Conservation (phyloP, 2,329 filamentous ascomycete genomes). For the Hymenoscyphus fructigenus region DNA sequence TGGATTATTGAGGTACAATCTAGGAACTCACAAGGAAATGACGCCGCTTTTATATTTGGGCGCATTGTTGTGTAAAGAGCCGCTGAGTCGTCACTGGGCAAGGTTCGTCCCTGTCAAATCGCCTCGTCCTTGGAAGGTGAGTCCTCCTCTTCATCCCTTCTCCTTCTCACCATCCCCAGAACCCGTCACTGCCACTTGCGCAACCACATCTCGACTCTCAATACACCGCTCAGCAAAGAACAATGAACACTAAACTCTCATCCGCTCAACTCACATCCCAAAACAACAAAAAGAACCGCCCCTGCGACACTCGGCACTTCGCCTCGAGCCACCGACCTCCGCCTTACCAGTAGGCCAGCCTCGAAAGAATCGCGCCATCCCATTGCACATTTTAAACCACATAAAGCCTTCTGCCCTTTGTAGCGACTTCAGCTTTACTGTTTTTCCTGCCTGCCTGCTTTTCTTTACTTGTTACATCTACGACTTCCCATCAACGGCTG, state of each 20-base stretch:
- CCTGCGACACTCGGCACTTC: constrained; percentile 20
- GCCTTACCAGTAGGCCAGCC: constrained; percentile 19
- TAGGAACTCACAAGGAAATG: no score
- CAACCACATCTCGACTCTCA: constrained; percentile 5
- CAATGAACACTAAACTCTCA: constrained; percentile 32
- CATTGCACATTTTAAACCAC: background rate
- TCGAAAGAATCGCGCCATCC: background rate
- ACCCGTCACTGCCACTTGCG: background rate
- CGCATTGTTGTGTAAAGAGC: no score
- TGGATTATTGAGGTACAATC: no score
- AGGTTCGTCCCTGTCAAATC: no score
- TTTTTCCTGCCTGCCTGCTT: constrained; percentile 10
- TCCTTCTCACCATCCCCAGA: background rate
- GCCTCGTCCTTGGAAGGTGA: no score
- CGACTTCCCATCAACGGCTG: constrained; percentile 26
- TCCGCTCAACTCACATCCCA: constrained; percentile 20
- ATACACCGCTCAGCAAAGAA: constrained; percentile 17
- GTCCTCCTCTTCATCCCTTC: background rate
- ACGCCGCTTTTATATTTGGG: no score
- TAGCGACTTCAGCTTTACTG: constrained; percentile 10
- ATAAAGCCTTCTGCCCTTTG: constrained; percentile 7
- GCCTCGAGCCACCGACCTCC: constrained; percentile 28
- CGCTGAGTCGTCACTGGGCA: no score
- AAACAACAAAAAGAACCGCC: constrained; percentile 20
- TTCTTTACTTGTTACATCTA: constrained; percentile 24